Base-by-base conservation (phyloP, 2,329 filamentous ascomycete species). In the Botrytis fabae region DNA sequence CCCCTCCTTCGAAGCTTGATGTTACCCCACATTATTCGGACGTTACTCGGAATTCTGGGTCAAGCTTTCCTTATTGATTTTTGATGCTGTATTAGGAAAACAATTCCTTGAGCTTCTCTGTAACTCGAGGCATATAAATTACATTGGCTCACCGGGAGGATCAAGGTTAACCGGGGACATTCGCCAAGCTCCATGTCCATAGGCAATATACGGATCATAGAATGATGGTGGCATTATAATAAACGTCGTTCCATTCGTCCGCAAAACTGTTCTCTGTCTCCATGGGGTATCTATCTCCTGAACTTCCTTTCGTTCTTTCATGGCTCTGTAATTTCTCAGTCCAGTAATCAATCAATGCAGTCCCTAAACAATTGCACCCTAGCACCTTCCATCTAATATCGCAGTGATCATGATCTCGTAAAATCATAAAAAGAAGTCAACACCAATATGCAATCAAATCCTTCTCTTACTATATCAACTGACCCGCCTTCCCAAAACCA, bases 371-470 rank as follows among this genome's bases (percentile, higher is more conserved):
- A 68, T 57, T 68, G 65, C 65, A 68, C 25, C 65, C 35, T 57
- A 57, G 65, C 65, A 68, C 65, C 65, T 51, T 16, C 35, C 48
- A 66, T 40, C 32, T 32, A 68, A 42, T 32, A 68, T 68, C 38
- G 35, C 65, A 9, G 44, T 68, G 35, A 57, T 68, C 48, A 57
- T 68, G 65, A 68, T 57, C 65, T 68, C 65, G 35, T 68, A 68
- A 68, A 57, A 68, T 68, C 80, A 95, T 98, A 78, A 68, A 57
- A 68, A 68, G 25, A 57, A 68, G 48, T n/a, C 96, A 99, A 83
- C 88, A 98, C 77, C 91, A 93, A 79, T 94, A 97, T 84, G 94
- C 94, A 74, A 95, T 95, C 77, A 97, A 96, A 86, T 91, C 94
- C 81, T 84, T 98, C 72, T 85, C 84, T 80, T 89, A 89, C 84